A percentile compares a stretch with the other conserved stretches of the same genome.
phyloP scores from a whole-genome alignment of 2,329 filamentous ascomycete genomes.

The Tympanopsis confertula region DNA sequence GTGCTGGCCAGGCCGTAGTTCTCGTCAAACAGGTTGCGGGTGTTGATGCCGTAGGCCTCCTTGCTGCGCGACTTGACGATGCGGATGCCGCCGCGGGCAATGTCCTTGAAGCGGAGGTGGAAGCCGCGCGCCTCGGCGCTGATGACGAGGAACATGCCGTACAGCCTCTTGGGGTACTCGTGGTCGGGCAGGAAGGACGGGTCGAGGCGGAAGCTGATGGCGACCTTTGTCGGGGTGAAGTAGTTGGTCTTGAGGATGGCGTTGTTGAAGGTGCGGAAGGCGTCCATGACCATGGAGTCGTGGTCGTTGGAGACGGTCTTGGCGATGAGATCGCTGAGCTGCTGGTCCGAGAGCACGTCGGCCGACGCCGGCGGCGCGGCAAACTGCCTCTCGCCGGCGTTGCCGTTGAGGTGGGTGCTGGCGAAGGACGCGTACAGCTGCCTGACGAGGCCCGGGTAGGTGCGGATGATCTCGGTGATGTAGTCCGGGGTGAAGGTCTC shows the following conservation, averaged over 20 bases:
- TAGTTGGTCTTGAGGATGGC: slow-evolving; percentile 96
- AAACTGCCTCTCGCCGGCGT: slow-evolving; percentile 34
- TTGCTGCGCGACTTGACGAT: slow-evolving; percentile 97
- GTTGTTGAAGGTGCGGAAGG: slow-evolving; percentile 91
- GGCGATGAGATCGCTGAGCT: slow-evolving; percentile 66
- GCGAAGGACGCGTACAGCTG: slow-evolving; percentile 86
- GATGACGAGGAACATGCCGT: slow-evolving; percentile 98
- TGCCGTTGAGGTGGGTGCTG: slow-evolving; percentile 60
- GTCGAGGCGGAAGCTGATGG: slow-evolving; percentile 88
- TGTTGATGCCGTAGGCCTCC: slow-evolving; percentile 93
- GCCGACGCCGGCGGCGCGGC: slow-evolving; percentile 43
- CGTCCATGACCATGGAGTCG: slow-evolving; percentile 94
- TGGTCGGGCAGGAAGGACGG: slow-evolving; percentile 77
- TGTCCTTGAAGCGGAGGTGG: slow-evolving; percentile 93
- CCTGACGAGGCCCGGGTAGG: slow-evolving; percentile 77
- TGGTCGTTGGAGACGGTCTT: slow-evolving; percentile 83
- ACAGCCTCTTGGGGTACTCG: slow-evolving; percentile 87
- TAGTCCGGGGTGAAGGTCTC: slow-evolving; percentile 98
- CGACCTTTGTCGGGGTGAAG: slow-evolving; percentile 93
- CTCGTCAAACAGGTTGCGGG: slow-evolving; percentile 91
- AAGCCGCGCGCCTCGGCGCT: slow-evolving; percentile 94
- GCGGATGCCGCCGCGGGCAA: slow-evolving; percentile 89
- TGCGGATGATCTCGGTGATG: slow-evolving; percentile 91
- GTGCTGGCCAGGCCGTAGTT: slow-evolving; percentile 98
- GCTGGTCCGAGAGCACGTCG: slow-evolving; percentile 64